Percentiles rank a stretch among this genome's conserved stretches.
Conservation (phyloP, 2,329 filamentous ascomycete species). For the Venturia effusa region DNA sequence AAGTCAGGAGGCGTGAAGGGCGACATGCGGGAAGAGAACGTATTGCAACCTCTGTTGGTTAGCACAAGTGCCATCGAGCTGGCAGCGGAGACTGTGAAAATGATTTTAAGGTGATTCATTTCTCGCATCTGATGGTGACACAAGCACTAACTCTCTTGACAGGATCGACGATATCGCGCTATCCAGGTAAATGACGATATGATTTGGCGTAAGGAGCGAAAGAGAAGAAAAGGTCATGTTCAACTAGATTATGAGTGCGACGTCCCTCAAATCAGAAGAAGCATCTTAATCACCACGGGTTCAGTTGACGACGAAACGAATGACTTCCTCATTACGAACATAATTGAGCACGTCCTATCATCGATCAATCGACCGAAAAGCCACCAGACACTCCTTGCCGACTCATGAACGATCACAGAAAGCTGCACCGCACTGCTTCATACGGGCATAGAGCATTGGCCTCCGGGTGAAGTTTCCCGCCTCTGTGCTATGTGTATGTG, state of each 20-base stretch:
- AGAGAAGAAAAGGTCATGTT: not conserved
- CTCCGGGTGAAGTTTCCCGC: not conserved
- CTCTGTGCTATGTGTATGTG: not conserved
- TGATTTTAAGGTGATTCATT: conserved; percentile 64
- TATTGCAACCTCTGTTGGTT: conserved; percentile 88
- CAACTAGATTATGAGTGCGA: not conserved
- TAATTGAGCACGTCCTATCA: too few relatives aligned
- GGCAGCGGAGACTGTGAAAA: conserved; percentile 97
- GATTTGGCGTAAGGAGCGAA: not conserved
- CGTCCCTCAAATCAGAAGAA: not conserved
- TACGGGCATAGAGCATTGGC: not conserved
- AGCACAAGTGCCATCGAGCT: conserved; percentile 96
- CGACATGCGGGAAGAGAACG: conserved; percentile 94
- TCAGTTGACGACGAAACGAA: not conserved
- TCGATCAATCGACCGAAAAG: too few relatives aligned
- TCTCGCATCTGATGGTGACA: conserved; percentile 38
- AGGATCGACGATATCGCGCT: conserved; percentile 5
- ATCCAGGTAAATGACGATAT: not conserved
- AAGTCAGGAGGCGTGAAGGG: conserved; percentile 94
- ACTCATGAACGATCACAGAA: not conserved
- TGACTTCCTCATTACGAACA: not conserved
- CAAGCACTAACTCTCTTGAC: not conserved
- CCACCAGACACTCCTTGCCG: not conserved
- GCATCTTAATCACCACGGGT: not conserved
- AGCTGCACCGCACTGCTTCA: not conserved